Evolutionary conservation across 345 rosid species (phyloP).

Genomic region (Euphorbia lathyris): DNA sequence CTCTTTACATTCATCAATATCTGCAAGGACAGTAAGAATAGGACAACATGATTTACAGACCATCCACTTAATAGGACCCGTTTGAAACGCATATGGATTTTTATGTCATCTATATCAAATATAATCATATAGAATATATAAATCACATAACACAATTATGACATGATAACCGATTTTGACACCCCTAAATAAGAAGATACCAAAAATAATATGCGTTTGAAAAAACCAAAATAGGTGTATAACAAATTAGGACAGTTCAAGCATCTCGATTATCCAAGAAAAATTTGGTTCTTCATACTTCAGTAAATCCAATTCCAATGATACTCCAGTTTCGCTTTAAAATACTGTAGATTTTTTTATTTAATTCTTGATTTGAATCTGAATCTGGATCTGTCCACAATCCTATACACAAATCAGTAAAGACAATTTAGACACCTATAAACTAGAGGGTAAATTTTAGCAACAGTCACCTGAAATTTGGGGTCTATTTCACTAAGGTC

Average conservation of each 20-base stretch:
- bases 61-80: no score
- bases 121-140: no score
- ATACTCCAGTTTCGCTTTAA: not conserved
- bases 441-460: no score
- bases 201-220: not conserved
- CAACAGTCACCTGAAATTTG: no score
- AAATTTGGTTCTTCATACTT: not conserved
- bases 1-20: conserved; percentile 90
- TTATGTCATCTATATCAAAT: no score
- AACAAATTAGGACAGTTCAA: not conserved
- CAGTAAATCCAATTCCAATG: not conserved
- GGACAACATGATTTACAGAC: not conserved
- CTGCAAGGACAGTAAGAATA: conserved; percentile 31
- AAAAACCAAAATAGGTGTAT: not conserved
- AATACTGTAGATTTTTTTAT: no score
- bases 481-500: no score
- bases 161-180: no score
- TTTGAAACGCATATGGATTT: no score
- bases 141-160: no score
- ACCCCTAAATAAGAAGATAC: not conserved
- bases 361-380: not conserved
- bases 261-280: not conserved
- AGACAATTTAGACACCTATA: no score
- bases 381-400: not conserved
- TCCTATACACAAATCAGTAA: no score